Conservation (phyloP, 345 rosid genomes). For the Hypericum perforatum region DNA sequence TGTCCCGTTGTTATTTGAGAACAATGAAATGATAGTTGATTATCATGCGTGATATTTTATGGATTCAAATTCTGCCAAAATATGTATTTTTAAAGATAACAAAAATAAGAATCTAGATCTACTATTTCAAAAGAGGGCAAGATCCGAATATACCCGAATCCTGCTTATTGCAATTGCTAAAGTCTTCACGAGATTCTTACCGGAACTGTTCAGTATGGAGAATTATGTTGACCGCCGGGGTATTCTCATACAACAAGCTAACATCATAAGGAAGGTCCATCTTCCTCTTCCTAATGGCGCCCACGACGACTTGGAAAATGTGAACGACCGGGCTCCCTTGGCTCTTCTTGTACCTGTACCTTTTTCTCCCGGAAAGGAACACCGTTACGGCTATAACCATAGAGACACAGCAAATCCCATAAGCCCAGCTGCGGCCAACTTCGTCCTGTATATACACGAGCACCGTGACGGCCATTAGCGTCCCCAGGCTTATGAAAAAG, state of each 20-base stretch:
- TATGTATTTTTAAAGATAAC: no score
- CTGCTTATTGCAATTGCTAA: no score
- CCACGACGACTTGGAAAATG: background rate
- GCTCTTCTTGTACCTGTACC: slow-evolving; percentile 4
- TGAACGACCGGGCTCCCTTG: slow-evolving; percentile 1
- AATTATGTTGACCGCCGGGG: background rate
- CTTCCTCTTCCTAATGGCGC: background rate
- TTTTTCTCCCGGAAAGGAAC: background rate
- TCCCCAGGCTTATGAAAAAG: slow-evolving; percentile 3
- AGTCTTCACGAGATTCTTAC: background rate
- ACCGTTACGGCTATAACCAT: background rate
- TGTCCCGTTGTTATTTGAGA: no score
- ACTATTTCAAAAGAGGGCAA: no score
- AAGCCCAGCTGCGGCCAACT: slow-evolving; percentile 5
- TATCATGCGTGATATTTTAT: no score
- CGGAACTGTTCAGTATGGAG: background rate
- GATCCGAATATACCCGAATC: no score
- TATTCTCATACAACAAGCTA: background rate
- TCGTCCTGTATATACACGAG: slow-evolving; percentile 2
- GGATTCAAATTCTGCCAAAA: no score
- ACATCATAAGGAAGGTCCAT: slow-evolving; percentile 1
- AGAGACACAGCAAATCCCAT: background rate
- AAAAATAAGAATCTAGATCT: no score
- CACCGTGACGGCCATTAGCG: background rate
- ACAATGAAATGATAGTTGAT: no score